A percentile compares a stretch with the other conserved stretches of the same genome.
Evolutionary conservation across 2,329 filamentous ascomycete species (phyloP).

Genomic region (Penicillium sp.): DNA sequence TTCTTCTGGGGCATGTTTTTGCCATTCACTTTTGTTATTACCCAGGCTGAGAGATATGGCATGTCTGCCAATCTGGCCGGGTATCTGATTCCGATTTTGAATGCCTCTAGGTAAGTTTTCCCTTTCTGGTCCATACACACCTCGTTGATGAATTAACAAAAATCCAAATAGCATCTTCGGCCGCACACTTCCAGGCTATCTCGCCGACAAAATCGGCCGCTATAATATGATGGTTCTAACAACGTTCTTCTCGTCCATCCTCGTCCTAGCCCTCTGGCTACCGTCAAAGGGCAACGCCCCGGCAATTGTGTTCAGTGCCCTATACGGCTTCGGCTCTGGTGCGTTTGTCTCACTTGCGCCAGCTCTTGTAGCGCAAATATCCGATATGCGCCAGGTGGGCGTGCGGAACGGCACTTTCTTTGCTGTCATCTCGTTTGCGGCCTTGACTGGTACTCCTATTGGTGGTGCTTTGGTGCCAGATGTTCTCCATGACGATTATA

Average conservation of each 20-base stretch:
- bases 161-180: conserved; percentile 30
- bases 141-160: neutral
- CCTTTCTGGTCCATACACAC: neutral
- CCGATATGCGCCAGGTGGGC: conserved; percentile 67
- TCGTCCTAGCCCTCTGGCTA: conserved; percentile 54
- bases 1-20: conserved; percentile 62
- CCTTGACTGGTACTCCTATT: conserved; percentile 50
- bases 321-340: conserved; percentile 69
- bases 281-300: conserved; percentile 53
- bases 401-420: conserved; percentile 65
- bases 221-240: conserved; percentile 50
- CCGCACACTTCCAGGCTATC: conserved; percentile 32
- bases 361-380: conserved; percentile 67
- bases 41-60: conserved; percentile 49
- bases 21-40: conserved; percentile 52
- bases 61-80: conserved; percentile 50
- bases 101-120: conserved; percentile 44
- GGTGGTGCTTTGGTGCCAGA: conserved; percentile 29
- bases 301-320: conserved; percentile 62
- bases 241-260: conserved; percentile 33
- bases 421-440: conserved; percentile 60
- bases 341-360: conserved; percentile 64
- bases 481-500: conserved; percentile 26
- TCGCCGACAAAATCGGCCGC: conserved; percentile 31
- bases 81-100: conserved; percentile 56